Base-by-base conservation (phyloP, 2,329 filamentous ascomycete genomes). In the Simplicillium sp. region DNA sequence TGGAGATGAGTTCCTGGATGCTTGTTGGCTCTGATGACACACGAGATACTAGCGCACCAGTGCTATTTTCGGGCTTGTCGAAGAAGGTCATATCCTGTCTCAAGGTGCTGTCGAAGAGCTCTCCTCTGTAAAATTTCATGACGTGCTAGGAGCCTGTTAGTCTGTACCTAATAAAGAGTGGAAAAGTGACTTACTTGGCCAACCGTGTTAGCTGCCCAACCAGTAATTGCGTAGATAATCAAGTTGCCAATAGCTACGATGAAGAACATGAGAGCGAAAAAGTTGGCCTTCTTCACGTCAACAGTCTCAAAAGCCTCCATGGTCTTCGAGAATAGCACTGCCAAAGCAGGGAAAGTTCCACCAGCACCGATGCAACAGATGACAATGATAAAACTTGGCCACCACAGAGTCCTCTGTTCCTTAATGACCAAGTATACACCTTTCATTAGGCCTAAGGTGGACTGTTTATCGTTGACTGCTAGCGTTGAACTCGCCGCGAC, bases 231-330 rank as follows among this genome's bases (percentile, higher is more conserved):
- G 39, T 75, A 76, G 3, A 61, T 54, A 1, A 72, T 40, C 2
- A 70, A 53, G 28, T 68, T 65, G 3, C 56, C 67, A 9, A 68
- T 52, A 1, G 73, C 73, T 13, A 75, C 55, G 1, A 75, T 55
- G 38, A 75, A 72, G 50, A 77, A 77, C 71, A 77, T 76, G 37
- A 73, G 61, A 0, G 70, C 60, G 53, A 66, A 75, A 47, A 76
- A 75, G 53, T 77, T 67, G 6, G 62, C 68, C 17, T 51, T 49
- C n/a, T 44, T 34, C 7, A 60, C 50, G 16, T 63, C 54, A 3
- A 54, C 34, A 0, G 47, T 50, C 35, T 59, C 49, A 28, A 67
- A 67, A 1, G 61, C 59, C 3, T 59, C 53, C 54, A 68, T 61
- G 12, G 63, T 61, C 29, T 53, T 58, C 6, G 61, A 54, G 40